These are phyloP conservation scores for Kwoniella bestiolae DNA, from an alignment of 768 basidiomycete species.

Conservation along the genomic window DNA sequence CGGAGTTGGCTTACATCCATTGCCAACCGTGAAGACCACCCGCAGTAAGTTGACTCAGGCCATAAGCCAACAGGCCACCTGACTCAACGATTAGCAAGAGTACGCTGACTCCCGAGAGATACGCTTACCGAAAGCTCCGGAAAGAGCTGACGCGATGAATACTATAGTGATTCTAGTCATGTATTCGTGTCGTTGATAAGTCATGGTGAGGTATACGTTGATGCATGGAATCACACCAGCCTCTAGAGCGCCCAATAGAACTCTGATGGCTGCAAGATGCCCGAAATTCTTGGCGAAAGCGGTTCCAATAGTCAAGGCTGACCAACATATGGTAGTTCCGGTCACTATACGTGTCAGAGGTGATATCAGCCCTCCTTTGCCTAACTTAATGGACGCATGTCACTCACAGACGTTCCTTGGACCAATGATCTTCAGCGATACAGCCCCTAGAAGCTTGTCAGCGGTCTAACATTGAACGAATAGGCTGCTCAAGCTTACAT, in stretches of 20 bases:
- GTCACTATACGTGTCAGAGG: constrained; percentile 12
- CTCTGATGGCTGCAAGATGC: constrained; percentile 26
- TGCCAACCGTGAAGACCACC: constrained; percentile 38
- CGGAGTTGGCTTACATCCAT: constrained; percentile 24
- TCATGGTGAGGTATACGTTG: constrained; percentile 31
- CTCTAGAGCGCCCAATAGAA: constrained; percentile 33
- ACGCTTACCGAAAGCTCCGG: constrained; percentile 64
- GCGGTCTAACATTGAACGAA: neutral
- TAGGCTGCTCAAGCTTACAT: neutral
- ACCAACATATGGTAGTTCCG: constrained; percentile 21
- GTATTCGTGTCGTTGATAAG: constrained; percentile 31
- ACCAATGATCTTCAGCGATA: constrained; percentile 12
- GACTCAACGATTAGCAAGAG: neutral
- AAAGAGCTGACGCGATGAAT: constrained; percentile 82
- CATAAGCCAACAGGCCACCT: constrained; percentile 76
- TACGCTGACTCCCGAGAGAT: neutral
- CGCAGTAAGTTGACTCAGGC: constrained; percentile 68
- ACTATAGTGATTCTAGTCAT: constrained; percentile 64
- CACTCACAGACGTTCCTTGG: constrained; percentile 17
- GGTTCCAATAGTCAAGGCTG: constrained; percentile 24
- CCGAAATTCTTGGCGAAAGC: constrained; percentile 28
- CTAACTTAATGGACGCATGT: neutral
- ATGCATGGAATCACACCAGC: constrained; percentile 31
- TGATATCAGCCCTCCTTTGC: neutral
- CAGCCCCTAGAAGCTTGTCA: neutral